phyloP scores from a whole-genome alignment of 2,329 filamentous ascomycete genomes.

The Pestalotiopsis sp. region DNA sequence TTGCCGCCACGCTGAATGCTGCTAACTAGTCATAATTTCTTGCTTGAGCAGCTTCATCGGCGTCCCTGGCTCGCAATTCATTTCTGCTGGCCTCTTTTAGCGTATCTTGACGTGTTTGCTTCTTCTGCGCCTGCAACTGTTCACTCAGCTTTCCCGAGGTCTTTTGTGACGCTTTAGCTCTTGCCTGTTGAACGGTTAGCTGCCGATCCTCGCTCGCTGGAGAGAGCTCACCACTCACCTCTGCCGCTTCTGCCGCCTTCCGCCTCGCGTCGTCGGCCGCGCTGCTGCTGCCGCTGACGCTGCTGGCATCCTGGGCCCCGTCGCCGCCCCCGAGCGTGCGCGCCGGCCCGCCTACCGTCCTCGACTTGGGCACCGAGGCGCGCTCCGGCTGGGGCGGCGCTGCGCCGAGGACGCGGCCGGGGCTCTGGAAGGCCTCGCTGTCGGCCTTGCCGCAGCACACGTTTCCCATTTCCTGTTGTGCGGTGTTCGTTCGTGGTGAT shows the following conservation, averaged over 20 bases:
- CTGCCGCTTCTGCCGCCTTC: constrained; percentile 79
- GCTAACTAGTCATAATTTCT: constrained; percentile 57
- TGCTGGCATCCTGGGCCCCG: constrained; percentile 18
- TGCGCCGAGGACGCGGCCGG: constrained; percentile 72
- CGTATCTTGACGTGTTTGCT: constrained; percentile 68
- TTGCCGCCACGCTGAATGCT: neutral
- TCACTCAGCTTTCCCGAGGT: constrained; percentile 68
- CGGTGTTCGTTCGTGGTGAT: neutral
- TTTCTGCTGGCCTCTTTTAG: constrained; percentile 69
- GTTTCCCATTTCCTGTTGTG: constrained; percentile 70
- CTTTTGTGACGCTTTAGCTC: constrained; percentile 60
- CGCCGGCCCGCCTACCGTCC: constrained; percentile 54
- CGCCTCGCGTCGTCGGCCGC: constrained; percentile 61
- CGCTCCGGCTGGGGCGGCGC: constrained; percentile 49
- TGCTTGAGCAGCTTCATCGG: constrained; percentile 62
- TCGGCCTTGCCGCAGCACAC: constrained; percentile 81
- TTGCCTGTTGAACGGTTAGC: constrained; percentile 51
- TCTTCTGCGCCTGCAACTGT: constrained; percentile 75
- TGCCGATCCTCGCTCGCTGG: too few relatives aligned
- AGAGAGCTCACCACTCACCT: constrained; percentile 56
- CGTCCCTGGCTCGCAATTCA: constrained; percentile 66
- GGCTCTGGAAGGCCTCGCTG: constrained; percentile 68
- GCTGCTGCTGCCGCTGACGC: constrained; percentile 14
- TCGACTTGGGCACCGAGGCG: constrained; percentile 49
- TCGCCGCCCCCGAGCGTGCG: constrained; percentile 65